Conservation (phyloP, 495 filamentous ascomycete species). For the Tuber borchii region DNA sequence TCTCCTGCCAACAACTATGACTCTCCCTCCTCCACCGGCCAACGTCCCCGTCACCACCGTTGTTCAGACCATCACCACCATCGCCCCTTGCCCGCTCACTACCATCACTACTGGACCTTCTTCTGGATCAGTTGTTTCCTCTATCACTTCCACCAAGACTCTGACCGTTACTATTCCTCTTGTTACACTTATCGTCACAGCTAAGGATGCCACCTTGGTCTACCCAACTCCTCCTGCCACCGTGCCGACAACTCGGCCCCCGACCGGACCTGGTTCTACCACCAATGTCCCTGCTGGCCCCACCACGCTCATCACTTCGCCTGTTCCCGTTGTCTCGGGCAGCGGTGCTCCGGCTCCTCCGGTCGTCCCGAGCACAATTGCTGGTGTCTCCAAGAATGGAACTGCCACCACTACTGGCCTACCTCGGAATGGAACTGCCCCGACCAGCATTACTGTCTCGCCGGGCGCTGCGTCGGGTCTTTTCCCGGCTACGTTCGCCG, state of each 20-base stretch:
- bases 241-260: conserved; percentile 2
- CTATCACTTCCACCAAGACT: conserved; percentile 33
- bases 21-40: conserved; percentile 50
- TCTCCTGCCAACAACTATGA: conserved; percentile 57
- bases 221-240: conserved; percentile 21
- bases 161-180: conserved; percentile 27
- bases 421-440: background rate
- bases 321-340: background rate
- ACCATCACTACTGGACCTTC: conserved; percentile 55
- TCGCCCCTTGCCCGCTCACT: conserved; percentile 50
- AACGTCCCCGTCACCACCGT: conserved; percentile 53
- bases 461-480: conserved; percentile 22
- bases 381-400: background rate
- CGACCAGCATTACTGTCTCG: conserved; percentile 16
- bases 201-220: conserved; percentile 31
- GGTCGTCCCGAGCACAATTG: background rate
- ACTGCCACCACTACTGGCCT: background rate
- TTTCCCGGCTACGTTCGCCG: conserved; percentile 21
- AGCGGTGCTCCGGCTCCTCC: too few relatives aligned
- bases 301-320: conserved; percentile 26
- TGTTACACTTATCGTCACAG: conserved; percentile 29
- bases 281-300: conserved; percentile 7
- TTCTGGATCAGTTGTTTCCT: conserved; percentile 51
- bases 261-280: background rate
- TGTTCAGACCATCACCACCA: conserved; percentile 47